Percentiles rank a stretch among this genome's conserved stretches.
These are phyloP conservation scores for Herpetomonas tarakana DNA, from an alignment of 208 protist species.

Conservation along the genomic window DNA sequence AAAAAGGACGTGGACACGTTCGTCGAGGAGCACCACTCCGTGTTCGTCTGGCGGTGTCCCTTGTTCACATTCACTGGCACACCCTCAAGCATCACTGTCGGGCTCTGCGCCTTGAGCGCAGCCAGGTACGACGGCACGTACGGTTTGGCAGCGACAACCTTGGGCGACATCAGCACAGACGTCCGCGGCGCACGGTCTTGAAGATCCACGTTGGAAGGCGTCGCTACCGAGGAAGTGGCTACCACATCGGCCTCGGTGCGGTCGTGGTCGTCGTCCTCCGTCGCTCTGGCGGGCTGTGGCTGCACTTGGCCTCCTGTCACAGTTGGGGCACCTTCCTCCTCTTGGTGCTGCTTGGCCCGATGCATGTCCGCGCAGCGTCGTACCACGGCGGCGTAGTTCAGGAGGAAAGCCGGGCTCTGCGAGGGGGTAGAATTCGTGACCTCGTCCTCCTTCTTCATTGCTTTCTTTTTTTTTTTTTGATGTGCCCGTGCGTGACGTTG, in stretches of 20 bases:
- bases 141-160: slow-evolving; percentile 7
- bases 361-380: not conserved
- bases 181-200: no score
- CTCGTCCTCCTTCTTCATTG: no score
- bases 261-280: no score
- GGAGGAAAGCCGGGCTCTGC: not conserved
- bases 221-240: no score
- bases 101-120: slow-evolving; percentile 22
- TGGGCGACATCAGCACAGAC: not conserved
- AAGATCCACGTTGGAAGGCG: no score
- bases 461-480: no score
- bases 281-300: no score
- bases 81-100: slow-evolving; percentile 24
- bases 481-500: no score
- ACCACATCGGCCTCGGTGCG: no score
- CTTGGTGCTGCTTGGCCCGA: no score
- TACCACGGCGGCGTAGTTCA: not conserved
- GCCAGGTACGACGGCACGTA: slow-evolving; percentile 26
- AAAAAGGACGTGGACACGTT: slow-evolving; percentile 33
- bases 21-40: slow-evolving; percentile 8
- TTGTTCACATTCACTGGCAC: slow-evolving; percentile 19
- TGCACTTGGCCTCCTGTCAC: no score
- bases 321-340: no score
- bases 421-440: not conserved
- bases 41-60: not conserved